A percentile compares a stretch with the other conserved stretches of the same genome.
phyloP scores from a whole-genome alignment of 2,329 filamentous ascomycete species.

The Seiridium unicorne region DNA sequence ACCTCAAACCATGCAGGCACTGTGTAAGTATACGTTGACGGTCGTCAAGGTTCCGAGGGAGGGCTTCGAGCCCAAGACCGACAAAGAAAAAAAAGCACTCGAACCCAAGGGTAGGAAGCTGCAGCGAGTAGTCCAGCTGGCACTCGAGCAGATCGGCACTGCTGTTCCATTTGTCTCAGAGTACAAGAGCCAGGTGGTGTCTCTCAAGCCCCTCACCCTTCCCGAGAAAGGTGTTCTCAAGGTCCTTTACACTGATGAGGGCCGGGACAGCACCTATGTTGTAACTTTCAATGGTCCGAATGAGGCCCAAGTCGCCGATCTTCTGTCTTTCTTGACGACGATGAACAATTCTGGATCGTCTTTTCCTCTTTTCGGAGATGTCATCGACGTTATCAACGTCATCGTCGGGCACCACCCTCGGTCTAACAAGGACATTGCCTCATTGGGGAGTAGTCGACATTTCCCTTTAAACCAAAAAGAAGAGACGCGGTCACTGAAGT shows the following conservation, averaged over 20 bases:
- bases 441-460: slow-evolving; percentile 47
- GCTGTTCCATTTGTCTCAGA: slow-evolving; percentile 42
- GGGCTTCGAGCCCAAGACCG: not conserved
- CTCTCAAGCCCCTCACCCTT: slow-evolving; percentile 34
- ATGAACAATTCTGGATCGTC: slow-evolving; percentile 33
- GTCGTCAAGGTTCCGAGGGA: slow-evolving; percentile 19
- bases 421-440: slow-evolving; percentile 30
- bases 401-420: slow-evolving; percentile 46
- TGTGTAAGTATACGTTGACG: slow-evolving; percentile 47
- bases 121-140: slow-evolving; percentile 36
- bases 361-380: slow-evolving; percentile 48
- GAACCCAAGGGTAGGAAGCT: slow-evolving; percentile 43
- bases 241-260: slow-evolving; percentile 33
- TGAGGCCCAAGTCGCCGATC: slow-evolving; percentile 34
- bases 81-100: slow-evolving; percentile 13
- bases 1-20: slow-evolving; percentile 13
- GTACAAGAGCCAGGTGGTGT: slow-evolving; percentile 48
- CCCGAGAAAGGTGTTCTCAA: slow-evolving; percentile 30
- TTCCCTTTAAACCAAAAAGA: slow-evolving; percentile 39
- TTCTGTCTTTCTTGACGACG: slow-evolving; percentile 44
- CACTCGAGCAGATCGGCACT: slow-evolving; percentile 32
- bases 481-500: slow-evolving; percentile 24
- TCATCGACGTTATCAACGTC: slow-evolving; percentile 50
- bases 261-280: slow-evolving; percentile 32
- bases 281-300: slow-evolving; percentile 40